phyloP scores from a whole-genome alignment of 2,329 filamentous ascomycete genomes.

The Fusarium pseudonygamai region DNA sequence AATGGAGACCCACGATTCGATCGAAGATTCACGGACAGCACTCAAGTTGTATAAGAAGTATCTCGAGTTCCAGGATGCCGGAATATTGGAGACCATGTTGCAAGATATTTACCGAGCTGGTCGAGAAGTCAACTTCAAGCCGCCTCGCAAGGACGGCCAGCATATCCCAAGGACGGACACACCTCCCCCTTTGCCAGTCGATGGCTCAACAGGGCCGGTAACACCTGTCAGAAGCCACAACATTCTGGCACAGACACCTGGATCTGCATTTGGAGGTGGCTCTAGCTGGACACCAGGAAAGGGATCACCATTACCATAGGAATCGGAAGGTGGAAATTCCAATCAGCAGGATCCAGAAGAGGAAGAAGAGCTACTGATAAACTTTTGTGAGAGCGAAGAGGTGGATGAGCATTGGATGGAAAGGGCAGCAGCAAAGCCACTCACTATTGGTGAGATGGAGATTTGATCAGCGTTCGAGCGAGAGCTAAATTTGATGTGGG shows the following conservation, averaged over 20 bases:
- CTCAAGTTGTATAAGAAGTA: constrained; percentile 90
- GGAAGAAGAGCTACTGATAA: neutral
- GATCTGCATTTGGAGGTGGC: constrained; percentile 51
- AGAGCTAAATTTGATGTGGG: neutral
- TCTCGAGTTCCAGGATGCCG: constrained; percentile 86
- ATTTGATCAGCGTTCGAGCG: neutral
- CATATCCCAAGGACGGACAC: constrained; percentile 61
- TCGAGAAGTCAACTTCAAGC: constrained; percentile 61
- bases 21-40: constrained; percentile 93
- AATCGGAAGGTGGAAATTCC: neutral
- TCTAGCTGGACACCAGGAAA: constrained; percentile 59
- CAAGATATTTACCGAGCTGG: constrained; percentile 80
- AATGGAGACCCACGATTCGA: constrained; percentile 89
- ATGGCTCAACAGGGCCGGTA: constrained; percentile 52
- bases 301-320: constrained; percentile 50
- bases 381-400: neutral
- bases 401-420: neutral
- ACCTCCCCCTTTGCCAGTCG: constrained; percentile 60
- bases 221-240: constrained; percentile 57
- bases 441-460: neutral
- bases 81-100: constrained; percentile 83
- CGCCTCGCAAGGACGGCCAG: constrained; percentile 58
- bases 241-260: constrained; percentile 46
- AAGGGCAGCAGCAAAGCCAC: neutral
- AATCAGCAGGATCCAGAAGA: neutral